Percentiles rank a stretch among this genome's conserved stretches.
Conservation (phyloP, 2,329 filamentous ascomycete species). For the Dendrostoma leiphaemia region DNA sequence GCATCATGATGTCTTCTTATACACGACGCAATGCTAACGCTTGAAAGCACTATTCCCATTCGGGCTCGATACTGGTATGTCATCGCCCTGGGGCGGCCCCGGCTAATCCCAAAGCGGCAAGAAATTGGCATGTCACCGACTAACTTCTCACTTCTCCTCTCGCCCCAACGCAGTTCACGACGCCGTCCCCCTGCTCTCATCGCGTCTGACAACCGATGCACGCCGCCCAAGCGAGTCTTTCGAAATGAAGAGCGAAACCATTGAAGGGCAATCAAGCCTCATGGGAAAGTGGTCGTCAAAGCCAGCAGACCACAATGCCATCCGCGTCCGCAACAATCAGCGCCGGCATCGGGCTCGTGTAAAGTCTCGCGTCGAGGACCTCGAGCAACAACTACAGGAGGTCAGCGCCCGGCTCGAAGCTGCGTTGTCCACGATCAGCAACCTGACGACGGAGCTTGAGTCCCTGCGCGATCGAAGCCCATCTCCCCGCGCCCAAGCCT, state of each 20-base stretch:
- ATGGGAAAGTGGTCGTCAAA: conserved; percentile 27
- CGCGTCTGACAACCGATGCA: neutral
- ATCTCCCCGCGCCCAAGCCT: too few species aligned
- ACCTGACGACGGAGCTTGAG: conserved; percentile 14
- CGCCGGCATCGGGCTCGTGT: conserved; percentile 46
- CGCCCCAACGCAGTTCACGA: conserved; percentile 9
- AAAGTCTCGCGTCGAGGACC: conserved; percentile 35
- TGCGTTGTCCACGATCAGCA: conserved; percentile 19
- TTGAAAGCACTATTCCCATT: neutral
- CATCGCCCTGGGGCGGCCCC: neutral
- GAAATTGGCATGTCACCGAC: conserved; percentile 22
- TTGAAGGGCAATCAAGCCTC: neutral
- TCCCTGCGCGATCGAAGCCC: neutral
- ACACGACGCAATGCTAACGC: neutral
- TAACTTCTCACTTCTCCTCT: conserved; percentile 16
- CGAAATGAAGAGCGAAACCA: neutral
- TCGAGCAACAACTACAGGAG: conserved; percentile 31
- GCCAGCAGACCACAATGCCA: conserved; percentile 29
- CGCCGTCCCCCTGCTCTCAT: neutral
- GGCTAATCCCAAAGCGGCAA: conserved; percentile 17
- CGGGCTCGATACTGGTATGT: conserved; percentile 6
- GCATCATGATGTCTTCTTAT: neutral
- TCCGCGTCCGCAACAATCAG: conserved; percentile 49
- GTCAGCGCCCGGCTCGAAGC: conserved; percentile 21
- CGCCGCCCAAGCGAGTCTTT: neutral